Base-by-base conservation (phyloP, 1,284 basidiomycete genomes). In the Pyrrhoderma noxium region DNA sequence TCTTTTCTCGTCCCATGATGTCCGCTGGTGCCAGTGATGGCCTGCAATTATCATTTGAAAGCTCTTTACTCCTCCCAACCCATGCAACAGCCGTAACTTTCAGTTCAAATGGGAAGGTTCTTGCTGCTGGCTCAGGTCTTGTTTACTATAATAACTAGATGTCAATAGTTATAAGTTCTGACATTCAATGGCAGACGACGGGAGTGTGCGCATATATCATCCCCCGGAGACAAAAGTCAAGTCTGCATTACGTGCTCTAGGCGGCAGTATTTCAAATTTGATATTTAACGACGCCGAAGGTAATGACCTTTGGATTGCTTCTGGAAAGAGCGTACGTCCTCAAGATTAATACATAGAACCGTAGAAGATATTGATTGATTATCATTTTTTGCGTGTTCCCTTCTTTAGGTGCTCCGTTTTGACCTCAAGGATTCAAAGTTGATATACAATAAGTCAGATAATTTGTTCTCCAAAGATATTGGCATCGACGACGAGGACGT, bases 201-300 rank as follows among this genome's bases (percentile, higher is more conserved):
- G 86, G 9, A 75, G 74, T 47, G 63, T 89, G 44, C 79, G 87
- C 18, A 65, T 85, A 19, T 89, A 89, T 60, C 67, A 72, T 53
- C 65, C 79, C 3, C 75, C 78, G 2, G 72, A 77, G 0, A 69
- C 69, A 55, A 83, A 74, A 60, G 85, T 87, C 3, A 57, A 73
- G 23, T 84, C 77, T 59, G 86, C 82, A 0, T 67, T 88, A 48
- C 73, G 77, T 58, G 75, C 74, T 11, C 64, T 86, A 1, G 73
- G 70, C 2, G 61, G 61, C 3, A 79, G 84, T 54, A 66, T 89
- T 3, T 80, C 84, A 0, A 86, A 81, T 0, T 67, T 86, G 19
- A 66, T 70, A 1, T 77, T 73, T 23, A 21, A 35, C 16, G 42
- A n/a, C 1, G 13, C 18, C 7, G 42, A 45, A 14, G 41, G 34